A percentile compares a stretch with the other conserved stretches of the same genome.
phyloP scores from a whole-genome alignment of 345 rosid genomes.

The Cardamine occulta region DNA sequence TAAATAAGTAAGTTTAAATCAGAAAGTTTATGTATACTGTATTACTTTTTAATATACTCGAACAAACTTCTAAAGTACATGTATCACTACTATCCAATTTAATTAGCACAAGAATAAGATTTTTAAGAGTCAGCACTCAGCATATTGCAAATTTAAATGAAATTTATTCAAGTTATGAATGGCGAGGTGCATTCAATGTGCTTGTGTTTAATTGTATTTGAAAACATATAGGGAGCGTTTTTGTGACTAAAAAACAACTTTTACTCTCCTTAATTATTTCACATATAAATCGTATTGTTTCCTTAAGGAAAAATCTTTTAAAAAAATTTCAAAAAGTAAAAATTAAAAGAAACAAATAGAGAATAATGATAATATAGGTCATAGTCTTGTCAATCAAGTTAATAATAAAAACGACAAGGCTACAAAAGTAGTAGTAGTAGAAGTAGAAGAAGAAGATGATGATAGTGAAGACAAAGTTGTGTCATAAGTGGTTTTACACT shows the following conservation, averaged over 20 bases:
- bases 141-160: no score
- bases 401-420: constrained; percentile 24
- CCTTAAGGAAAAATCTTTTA: background rate
- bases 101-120: background rate
- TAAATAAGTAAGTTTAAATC: background rate
- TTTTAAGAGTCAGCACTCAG: background rate
- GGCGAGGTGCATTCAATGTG: background rate
- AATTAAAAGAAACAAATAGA: background rate
- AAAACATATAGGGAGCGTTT: background rate
- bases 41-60: background rate
- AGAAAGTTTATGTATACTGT: background rate
- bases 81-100: background rate
- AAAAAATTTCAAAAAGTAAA: background rate
- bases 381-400: constrained; percentile 38
- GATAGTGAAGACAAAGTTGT: constrained; percentile 38
- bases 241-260: no score
- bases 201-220: background rate
- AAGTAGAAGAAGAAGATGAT: constrained; percentile 38
- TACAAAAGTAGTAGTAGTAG: constrained; percentile 25
- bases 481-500: constrained; percentile 38
- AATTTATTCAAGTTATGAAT: background rate
- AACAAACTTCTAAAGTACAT: background rate
- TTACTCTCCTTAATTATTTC: constrained; percentile 5
- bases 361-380: constrained; percentile 9
- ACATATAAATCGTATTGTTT: constrained; percentile 14